Percentiles rank a stretch among this genome's conserved stretches.
Conservation (phyloP, 2,329 filamentous ascomycete species). For the Aulographum hederae region DNA sequence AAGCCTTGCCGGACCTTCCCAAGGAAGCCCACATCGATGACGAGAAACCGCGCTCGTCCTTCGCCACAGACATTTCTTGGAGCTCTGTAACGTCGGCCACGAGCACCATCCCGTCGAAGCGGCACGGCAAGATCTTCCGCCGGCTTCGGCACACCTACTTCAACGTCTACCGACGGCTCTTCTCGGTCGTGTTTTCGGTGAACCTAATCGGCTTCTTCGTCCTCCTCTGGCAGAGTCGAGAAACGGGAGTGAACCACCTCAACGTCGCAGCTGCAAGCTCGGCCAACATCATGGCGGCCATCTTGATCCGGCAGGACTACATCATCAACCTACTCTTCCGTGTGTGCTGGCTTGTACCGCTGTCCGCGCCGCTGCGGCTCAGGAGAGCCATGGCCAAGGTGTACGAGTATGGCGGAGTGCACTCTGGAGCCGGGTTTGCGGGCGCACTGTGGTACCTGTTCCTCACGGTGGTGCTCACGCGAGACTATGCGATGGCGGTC, state of each 20-base stretch:
- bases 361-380: slow-evolving; percentile 14
- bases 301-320: slow-evolving; percentile 21
- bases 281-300: slow-evolving; percentile 15
- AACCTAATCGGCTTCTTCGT: slow-evolving; percentile 11
- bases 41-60: too few relatives aligned
- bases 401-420: slow-evolving; percentile 22
- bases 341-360: slow-evolving; percentile 14
- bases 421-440: slow-evolving; percentile 18
- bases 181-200: slow-evolving; percentile 10
- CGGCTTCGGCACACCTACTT: slow-evolving; percentile 7
- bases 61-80: too few relatives aligned
- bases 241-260: slow-evolving; percentile 6
- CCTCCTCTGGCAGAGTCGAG: slow-evolving; percentile 5
- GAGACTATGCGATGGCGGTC: slow-evolving; percentile 8
- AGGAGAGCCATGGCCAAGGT: slow-evolving; percentile 19
- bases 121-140: slow-evolving; percentile 2
- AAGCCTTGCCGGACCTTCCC: too few relatives aligned
- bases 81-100: too few relatives aligned
- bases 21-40: too few relatives aligned
- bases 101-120: slow-evolving; percentile 1
- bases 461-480: slow-evolving; percentile 16
- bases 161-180: slow-evolving; percentile 13
- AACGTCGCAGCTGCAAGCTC: slow-evolving; percentile 15
- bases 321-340: slow-evolving; percentile 20
- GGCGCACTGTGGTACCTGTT: slow-evolving; percentile 25